Evolutionary conservation across 352 stramenopile genomes (phyloP).

Genomic region (Globisporangium solare): DNA sequence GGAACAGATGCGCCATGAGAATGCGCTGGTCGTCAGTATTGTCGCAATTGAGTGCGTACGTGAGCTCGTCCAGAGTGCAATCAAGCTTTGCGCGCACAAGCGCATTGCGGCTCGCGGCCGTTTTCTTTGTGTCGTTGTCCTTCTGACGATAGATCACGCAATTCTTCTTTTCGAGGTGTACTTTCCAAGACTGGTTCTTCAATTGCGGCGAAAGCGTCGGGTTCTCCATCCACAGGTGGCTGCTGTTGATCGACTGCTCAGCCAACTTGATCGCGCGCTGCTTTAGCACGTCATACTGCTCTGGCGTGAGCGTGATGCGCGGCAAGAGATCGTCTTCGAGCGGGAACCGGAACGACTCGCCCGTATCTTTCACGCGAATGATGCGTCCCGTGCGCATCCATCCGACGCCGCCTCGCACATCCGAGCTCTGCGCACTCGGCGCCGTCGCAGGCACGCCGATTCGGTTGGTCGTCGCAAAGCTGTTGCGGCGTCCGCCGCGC

Average conservation of each 20-base stretch:
- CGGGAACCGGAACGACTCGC: conserved; percentile 67
- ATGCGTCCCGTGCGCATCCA: conserved; percentile 71
- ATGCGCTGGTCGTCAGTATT: conserved; percentile 59
- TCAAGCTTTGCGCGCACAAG: conserved; percentile 66
- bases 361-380: conserved; percentile 68
- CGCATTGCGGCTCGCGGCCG: conserved; percentile 33
- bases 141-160: conserved; percentile 61
- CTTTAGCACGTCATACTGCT: conserved; percentile 29
- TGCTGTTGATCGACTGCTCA: conserved; percentile 34
- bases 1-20: conserved; percentile 59
- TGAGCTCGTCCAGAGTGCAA: conserved; percentile 62
- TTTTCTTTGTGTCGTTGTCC: conserved; percentile 32
- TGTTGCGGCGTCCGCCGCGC: conserved; percentile 31
- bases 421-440: conserved; percentile 2
- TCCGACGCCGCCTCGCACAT: conserved; percentile 35
- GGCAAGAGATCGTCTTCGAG: conserved; percentile 59
- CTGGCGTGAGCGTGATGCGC: conserved; percentile 24
- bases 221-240: conserved; percentile 68
- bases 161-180: conserved; percentile 64
- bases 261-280: conserved; percentile 28
- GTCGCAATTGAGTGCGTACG: conserved; percentile 56
- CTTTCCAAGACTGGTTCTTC: conserved; percentile 61
- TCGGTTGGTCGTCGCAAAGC: conserved; percentile 7
- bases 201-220: conserved; percentile 49
- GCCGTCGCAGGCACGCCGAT: background rate